phyloP scores from a whole-genome alignment of 345 rosid species.

The Balakata baccata region DNA sequence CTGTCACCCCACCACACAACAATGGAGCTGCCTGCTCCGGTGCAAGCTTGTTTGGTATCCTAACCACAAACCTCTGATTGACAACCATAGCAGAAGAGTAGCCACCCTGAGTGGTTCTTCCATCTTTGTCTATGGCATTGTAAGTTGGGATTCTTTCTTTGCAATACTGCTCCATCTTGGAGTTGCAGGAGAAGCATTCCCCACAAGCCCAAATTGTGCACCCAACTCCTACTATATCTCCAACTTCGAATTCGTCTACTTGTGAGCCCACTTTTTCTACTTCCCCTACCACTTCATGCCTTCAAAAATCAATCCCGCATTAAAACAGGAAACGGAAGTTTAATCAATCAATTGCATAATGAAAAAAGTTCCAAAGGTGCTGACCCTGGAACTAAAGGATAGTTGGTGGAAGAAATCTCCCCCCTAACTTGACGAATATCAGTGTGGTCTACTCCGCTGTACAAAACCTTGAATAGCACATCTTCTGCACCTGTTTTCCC shows the following conservation, averaged over 20 bases:
- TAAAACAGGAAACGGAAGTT: too few relatives aligned
- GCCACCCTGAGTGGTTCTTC: slow-evolving; percentile 56
- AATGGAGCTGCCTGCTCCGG: slow-evolving; percentile 51
- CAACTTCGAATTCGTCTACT: slow-evolving; percentile 45
- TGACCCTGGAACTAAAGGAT: slow-evolving; percentile 85
- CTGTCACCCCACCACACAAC: slow-evolving; percentile 51
- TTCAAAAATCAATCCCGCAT: too few relatives aligned
- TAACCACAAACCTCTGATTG: slow-evolving; percentile 55
- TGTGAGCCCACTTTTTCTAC: slow-evolving; percentile 60
- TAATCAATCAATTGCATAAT: not conserved
- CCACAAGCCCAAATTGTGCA: slow-evolving; percentile 54
- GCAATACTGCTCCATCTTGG: slow-evolving; percentile 61
- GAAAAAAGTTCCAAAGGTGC: not conserved
- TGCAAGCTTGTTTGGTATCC: slow-evolving; percentile 45
- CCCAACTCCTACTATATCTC: slow-evolving; percentile 66
- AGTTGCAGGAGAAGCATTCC: slow-evolving; percentile 42
- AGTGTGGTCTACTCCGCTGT: slow-evolving; percentile 71
- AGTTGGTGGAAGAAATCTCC: slow-evolving; percentile 57
- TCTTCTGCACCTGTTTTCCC: slow-evolving; percentile 75
- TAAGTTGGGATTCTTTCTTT: slow-evolving; percentile 53
- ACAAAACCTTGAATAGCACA: slow-evolving; percentile 53
- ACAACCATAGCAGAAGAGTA: slow-evolving; percentile 50
- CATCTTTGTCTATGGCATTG: slow-evolving; percentile 49
- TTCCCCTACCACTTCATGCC: slow-evolving; percentile 55
- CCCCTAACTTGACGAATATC: slow-evolving; percentile 68